Evolutionary conservation across 106 monocot species (phyloP).

Genomic region (Platanthera zijinensis): DNA sequence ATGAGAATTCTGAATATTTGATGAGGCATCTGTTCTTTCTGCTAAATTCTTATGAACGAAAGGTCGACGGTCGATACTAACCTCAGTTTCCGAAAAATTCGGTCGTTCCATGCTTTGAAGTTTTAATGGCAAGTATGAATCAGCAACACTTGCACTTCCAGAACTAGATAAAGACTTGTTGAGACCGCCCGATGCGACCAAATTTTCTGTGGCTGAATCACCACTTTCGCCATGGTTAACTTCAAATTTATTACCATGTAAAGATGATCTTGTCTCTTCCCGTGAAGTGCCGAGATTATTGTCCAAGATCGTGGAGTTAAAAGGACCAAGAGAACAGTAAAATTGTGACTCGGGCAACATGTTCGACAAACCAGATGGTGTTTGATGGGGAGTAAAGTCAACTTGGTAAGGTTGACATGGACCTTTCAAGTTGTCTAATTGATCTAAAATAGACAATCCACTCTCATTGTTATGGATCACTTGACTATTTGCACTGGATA

Average conservation of each 20-base stretch:
- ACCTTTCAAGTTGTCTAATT: background rate
- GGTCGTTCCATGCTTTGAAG: constrained; percentile 3
- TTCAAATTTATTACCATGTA: constrained; percentile 5
- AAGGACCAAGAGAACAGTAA: constrained; percentile 3
- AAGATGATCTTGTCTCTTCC: constrained; percentile 9
- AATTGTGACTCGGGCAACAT: background rate
- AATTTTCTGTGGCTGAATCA: constrained; percentile 5
- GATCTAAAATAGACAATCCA: background rate
- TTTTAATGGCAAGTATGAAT: constrained; percentile 12
- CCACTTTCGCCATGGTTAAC: background rate
- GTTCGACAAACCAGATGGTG: background rate
- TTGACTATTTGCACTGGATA: constrained; percentile 1
- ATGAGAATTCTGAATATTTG: background rate
- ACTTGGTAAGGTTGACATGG: background rate
- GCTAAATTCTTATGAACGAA: constrained; percentile 1
- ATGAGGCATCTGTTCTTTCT: constrained; percentile 6
- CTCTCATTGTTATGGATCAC: background rate
- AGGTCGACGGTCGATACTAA: background rate
- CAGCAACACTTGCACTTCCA: constrained; percentile 2
- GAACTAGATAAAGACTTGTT: background rate
- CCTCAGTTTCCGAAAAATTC: constrained; percentile 5
- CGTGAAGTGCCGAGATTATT: background rate
- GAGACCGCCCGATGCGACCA: background rate
- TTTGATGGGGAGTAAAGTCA: background rate
- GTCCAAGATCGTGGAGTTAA: background rate